Base-by-base conservation (phyloP, 2,329 filamentous ascomycete species). In the Neopestalotiopsis sp. region DNA sequence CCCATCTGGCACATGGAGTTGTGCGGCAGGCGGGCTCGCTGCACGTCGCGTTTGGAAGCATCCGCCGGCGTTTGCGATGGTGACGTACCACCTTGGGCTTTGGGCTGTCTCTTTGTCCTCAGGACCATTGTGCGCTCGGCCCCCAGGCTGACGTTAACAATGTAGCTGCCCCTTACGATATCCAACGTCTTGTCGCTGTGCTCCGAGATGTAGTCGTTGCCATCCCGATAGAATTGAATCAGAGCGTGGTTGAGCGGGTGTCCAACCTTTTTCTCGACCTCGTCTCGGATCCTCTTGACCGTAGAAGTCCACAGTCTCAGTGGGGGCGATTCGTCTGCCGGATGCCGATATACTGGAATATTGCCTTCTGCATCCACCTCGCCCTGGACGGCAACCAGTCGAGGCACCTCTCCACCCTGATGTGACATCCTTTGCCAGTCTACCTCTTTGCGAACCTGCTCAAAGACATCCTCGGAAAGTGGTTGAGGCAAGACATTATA, bases 101-200 rank as follows among this genome's bases (percentile, higher is more conserved):
- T 73, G 0, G 71, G 72, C 56, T 77, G 78, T 71, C 92, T 92
- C 82, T 97, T 97, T 12, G 92, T 95, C 65, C 96, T 90, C 45
- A 99, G 88, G 0, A 93, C 87, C 95, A 98, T 98, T 2, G 90
- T 95, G 66, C 96, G 87, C 81, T 97, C 91, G 0, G 95, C 95
- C 1, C 96, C 96, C n/a, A 98, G 87, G 73, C 94, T 97, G 64
- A 97, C 90, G 76, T 98, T 99, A 72, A 95, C 94, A 73, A 99
- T 97, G 70, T 87, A 95, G 30, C 93, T 96, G 4, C 87, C 90
- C 32, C 88, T 89, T 13, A 90, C 90, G 68, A 99, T 96, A 78
- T 99, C 96, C 30, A 99, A 85, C 0, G 95, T 97, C 82, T 99
- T 99, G 79, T 99, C 96, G 53, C 94, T 97, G 77, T 99, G 96